Percentiles rank a stretch among this genome's conserved stretches.
Conservation (phyloP, 2,329 filamentous ascomycete species). For the Periconia sp. region DNA sequence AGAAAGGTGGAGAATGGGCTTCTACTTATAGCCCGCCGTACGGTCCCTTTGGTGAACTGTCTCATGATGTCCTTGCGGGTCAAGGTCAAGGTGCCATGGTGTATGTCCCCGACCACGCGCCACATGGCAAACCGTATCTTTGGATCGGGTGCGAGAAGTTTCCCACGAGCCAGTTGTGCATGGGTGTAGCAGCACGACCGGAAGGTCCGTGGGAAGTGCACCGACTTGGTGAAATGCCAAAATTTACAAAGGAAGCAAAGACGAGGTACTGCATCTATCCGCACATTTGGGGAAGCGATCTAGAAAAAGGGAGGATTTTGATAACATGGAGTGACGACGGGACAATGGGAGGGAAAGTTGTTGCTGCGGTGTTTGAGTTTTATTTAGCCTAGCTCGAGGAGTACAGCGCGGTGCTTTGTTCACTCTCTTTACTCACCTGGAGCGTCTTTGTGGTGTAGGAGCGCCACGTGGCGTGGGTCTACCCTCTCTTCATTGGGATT, state of each 20-base stretch:
- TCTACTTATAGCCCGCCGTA: slow-evolving; percentile 3
- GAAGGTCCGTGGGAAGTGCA: slow-evolving; percentile 15
- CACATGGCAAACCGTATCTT: slow-evolving; percentile 5
- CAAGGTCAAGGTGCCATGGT: slow-evolving; percentile 14
- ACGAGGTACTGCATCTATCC: slow-evolving; percentile 15
- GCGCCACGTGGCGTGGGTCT: too few species aligned
- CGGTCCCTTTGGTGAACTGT: slow-evolving; percentile 13
- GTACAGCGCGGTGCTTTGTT: neutral
- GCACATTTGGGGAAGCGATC: slow-evolving; percentile 12
- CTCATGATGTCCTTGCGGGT: slow-evolving; percentile 12
- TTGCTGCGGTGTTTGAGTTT: slow-evolving; percentile 5
- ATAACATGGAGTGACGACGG: slow-evolving; percentile 16
- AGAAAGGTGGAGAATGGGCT: slow-evolving; percentile 11
- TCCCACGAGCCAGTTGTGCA: slow-evolving; percentile 10
- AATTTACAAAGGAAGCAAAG: slow-evolving; percentile 4
- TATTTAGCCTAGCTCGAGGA: neutral
- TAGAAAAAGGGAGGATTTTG: slow-evolving; percentile 4
- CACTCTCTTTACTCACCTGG: too few species aligned
- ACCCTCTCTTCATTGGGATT: too few species aligned
- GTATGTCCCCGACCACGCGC: slow-evolving; percentile 7
- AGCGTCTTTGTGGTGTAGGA: too few species aligned
- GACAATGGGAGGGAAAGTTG: slow-evolving; percentile 14
- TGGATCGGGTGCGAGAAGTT: slow-evolving; percentile 17
- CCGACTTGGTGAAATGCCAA: slow-evolving; percentile 10
- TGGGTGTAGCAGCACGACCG: slow-evolving; percentile 10